Conservation (phyloP, 129 eudicot species). For the Ambrosia trifida region DNA sequence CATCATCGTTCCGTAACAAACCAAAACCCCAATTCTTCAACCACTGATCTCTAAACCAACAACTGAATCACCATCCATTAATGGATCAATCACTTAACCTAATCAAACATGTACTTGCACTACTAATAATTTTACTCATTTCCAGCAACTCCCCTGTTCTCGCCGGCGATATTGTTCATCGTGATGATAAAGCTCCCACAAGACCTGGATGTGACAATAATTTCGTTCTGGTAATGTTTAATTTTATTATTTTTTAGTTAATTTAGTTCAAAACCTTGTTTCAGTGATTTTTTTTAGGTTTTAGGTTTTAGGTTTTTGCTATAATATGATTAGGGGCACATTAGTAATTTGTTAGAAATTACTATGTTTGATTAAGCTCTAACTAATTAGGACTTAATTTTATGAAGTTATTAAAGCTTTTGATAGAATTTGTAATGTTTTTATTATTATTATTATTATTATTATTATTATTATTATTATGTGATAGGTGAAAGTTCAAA, state of each 20-base stretch:
- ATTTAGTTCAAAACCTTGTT: background rate
- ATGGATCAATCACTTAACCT: constrained; percentile 15
- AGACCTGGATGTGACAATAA: constrained; percentile 87
- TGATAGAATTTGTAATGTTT: no score
- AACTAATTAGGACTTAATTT: background rate
- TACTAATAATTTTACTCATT: constrained; percentile 16
- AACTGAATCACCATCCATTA: background rate
- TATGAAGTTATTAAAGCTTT: background rate
- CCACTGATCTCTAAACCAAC: background rate
- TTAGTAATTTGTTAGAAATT: background rate
- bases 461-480: no score
- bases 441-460: no score
- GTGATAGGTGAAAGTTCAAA: constrained; percentile 80
- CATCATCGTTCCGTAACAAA: constrained; percentile 15
- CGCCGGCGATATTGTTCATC: constrained; percentile 92
- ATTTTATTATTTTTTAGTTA: background rate
- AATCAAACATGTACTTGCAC: background rate
- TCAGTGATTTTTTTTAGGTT: background rate
- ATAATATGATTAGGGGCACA: background rate
- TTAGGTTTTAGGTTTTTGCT: background rate
- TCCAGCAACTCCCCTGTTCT: constrained; percentile 32
- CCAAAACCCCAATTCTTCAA: constrained; percentile 10
- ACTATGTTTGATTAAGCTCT: background rate
- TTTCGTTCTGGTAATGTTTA: constrained; percentile 68
- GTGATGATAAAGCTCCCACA: constrained; percentile 74